Conservation (phyloP, 768 basidiomycete species). For the Lentinula aciculospora region DNA sequence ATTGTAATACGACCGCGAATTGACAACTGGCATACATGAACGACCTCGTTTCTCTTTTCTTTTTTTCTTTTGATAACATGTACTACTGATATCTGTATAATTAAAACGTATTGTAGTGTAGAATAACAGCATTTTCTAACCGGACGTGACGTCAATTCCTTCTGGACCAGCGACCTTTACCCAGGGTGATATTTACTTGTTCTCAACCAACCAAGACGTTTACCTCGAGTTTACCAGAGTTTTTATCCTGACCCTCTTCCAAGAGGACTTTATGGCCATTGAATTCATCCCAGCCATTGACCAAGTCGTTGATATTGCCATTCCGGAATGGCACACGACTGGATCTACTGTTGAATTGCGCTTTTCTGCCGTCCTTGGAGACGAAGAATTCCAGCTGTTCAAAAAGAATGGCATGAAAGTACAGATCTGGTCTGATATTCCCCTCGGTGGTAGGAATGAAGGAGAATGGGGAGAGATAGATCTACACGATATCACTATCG, state of each 20-base stretch:
- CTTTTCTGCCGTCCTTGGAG: constrained; percentile 29
- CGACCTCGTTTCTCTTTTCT: too few species aligned
- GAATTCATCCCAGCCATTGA: constrained; percentile 33
- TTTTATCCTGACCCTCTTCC: neutral
- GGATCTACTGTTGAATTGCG: constrained; percentile 16
- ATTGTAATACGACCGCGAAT: neutral
- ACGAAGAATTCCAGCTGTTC: constrained; percentile 25
- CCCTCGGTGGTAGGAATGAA: constrained; percentile 9
- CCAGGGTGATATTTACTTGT: neutral
- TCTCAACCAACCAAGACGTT: neutral
- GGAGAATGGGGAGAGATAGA: constrained; percentile 30
- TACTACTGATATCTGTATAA: too few species aligned
- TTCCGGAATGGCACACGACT: constrained; percentile 17
- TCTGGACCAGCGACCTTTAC: neutral
- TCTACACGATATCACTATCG: constrained; percentile 14
- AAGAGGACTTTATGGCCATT: constrained; percentile 27
- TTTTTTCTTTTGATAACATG: neutral
- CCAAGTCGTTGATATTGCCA: constrained; percentile 21
- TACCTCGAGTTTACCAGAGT: too few species aligned
- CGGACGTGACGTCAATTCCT: neutral
- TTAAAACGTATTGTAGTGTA: too few species aligned
- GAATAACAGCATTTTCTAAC: too few species aligned
- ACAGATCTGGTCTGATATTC: constrained; percentile 40
- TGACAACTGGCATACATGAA: neutral
- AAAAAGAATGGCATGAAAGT: constrained; percentile 24